These are phyloP conservation scores for Phialophora chinensis DNA, from an alignment of 2,329 filamentous ascomycete species.

Conservation along the genomic window DNA sequence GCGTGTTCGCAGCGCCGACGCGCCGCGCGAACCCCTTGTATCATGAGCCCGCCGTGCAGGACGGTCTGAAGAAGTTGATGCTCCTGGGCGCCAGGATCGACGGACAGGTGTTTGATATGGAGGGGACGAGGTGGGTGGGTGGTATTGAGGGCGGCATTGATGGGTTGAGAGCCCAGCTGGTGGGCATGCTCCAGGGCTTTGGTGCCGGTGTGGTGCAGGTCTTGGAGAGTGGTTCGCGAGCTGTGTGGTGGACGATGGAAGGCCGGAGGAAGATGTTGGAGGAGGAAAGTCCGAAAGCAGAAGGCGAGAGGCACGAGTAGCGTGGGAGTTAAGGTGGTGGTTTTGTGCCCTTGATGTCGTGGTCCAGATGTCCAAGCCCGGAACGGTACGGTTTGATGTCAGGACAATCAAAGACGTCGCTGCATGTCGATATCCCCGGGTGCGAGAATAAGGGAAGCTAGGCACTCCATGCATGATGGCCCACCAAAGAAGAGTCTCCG, in stretches of 20 bases:
- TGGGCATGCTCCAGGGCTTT: slow-evolving; percentile 78
- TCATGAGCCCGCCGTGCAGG: slow-evolving; percentile 78
- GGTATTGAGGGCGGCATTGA: slow-evolving; percentile 83
- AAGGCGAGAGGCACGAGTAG: neutral
- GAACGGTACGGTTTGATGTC: neutral
- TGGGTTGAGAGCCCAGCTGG: slow-evolving; percentile 80
- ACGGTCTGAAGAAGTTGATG: slow-evolving; percentile 82
- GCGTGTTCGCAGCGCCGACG: slow-evolving; percentile 75
- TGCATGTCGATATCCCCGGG: neutral
- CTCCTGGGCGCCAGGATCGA: slow-evolving; percentile 87
- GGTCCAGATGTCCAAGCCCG: neutral
- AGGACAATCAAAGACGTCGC: neutral
- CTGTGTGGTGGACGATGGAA: slow-evolving; percentile 86
- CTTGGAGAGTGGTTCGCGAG: slow-evolving; percentile 81
- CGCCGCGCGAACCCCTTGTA: slow-evolving; percentile 78
- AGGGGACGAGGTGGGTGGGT: slow-evolving; percentile 72
- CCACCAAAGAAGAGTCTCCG: neutral
- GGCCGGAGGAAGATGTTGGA: slow-evolving; percentile 80
- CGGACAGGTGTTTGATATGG: slow-evolving; percentile 78
- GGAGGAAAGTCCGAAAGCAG: slow-evolving; percentile 61
- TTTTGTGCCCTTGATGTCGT: neutral
- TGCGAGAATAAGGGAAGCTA: neutral
- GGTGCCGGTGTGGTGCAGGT: slow-evolving; percentile 77
- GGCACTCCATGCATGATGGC: neutral
- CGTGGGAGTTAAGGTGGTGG: neutral